Evolutionary conservation across 2,329 filamentous ascomycete genomes (phyloP).

Genomic region (Aspergillus sp.): DNA sequence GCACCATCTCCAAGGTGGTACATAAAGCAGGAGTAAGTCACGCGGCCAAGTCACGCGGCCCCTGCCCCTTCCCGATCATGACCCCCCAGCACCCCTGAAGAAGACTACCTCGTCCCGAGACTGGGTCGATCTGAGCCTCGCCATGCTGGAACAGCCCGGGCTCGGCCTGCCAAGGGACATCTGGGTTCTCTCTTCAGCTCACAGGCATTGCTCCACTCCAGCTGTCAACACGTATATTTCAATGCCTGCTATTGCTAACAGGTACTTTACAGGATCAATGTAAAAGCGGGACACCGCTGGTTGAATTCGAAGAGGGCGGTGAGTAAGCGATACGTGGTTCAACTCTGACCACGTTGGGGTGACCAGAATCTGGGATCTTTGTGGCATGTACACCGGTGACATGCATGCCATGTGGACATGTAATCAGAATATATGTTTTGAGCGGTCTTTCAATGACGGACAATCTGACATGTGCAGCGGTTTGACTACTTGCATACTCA

Average conservation of each 20-base stretch:
- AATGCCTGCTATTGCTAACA: slow-evolving; percentile 24
- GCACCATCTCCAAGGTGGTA: slow-evolving; percentile 69
- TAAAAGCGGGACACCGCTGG: slow-evolving; percentile 72
- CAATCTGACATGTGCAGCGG: not conserved
- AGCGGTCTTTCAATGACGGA: not conserved
- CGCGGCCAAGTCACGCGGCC: slow-evolving; percentile 41
- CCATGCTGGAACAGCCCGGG: slow-evolving; percentile 4
- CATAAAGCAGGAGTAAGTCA: slow-evolving; percentile 71
- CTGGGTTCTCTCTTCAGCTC: not conserved
- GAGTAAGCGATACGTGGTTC: slow-evolving; percentile 6
- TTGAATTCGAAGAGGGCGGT: slow-evolving; percentile 62
- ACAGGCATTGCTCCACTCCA: slow-evolving; percentile 10
- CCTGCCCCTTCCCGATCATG: slow-evolving; percentile 10
- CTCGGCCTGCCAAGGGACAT: not conserved
- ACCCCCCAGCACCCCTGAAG: not conserved
- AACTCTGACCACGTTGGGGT: not conserved
- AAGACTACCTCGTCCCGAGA: not conserved
- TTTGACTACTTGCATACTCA: not conserved
- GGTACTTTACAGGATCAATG: slow-evolving; percentile 65
- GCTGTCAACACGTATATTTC: not conserved
- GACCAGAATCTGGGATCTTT: not conserved
- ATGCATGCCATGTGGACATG: not conserved
- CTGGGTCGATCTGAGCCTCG: not conserved
- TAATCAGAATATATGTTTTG: not conserved
- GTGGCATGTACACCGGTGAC: not conserved